Percentiles rank a stretch among this genome's conserved stretches.
Evolutionary conservation across 1,284 basidiomycete species (phyloP).

Genomic region (Tetrapyrgos nigripes): DNA sequence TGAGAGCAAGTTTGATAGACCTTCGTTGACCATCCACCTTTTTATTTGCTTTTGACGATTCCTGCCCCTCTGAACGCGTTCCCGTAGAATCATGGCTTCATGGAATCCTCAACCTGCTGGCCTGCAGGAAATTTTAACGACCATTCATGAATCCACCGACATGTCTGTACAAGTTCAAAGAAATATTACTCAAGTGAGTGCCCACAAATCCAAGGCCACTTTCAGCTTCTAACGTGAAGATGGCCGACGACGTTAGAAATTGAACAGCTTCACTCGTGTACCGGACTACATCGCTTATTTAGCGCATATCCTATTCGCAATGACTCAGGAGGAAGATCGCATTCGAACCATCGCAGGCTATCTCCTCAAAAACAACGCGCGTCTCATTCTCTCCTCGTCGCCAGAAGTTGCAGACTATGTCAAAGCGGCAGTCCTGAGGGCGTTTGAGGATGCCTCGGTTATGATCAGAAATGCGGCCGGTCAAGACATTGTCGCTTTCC

Average conservation of each 20-base stretch:
- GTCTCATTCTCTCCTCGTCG: slow-evolving; percentile 70
- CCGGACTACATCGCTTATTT: slow-evolving; percentile 98
- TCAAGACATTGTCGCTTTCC: slow-evolving; percentile 88
- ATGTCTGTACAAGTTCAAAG: slow-evolving; percentile 75
- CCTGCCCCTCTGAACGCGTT: slow-evolving; percentile 13
- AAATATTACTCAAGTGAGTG: slow-evolving; percentile 76
- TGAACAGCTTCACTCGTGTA: slow-evolving; percentile 86
- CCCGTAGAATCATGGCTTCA: slow-evolving; percentile 11
- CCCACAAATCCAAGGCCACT: slow-evolving; percentile 14
- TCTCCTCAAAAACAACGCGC: slow-evolving; percentile 94
- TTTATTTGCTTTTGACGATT: not conserved
- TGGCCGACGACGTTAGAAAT: too few species aligned
- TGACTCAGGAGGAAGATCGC: slow-evolving; percentile 86
- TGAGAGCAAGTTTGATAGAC: not conserved
- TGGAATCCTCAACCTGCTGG: slow-evolving; percentile 83
- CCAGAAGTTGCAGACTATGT: slow-evolving; percentile 81
- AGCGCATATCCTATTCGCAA: slow-evolving; percentile 87
- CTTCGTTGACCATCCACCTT: not conserved
- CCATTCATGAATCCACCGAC: slow-evolving; percentile 85
- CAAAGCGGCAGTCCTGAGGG: slow-evolving; percentile 82
- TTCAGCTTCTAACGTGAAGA: too few species aligned
- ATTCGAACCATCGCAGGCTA: slow-evolving; percentile 96
- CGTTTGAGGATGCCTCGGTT: slow-evolving; percentile 79
- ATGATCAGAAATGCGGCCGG: slow-evolving; percentile 93
- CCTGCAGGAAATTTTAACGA: slow-evolving; percentile 84